phyloP scores from a whole-genome alignment of 768 basidiomycete species.

The Chalciporus chontae region DNA sequence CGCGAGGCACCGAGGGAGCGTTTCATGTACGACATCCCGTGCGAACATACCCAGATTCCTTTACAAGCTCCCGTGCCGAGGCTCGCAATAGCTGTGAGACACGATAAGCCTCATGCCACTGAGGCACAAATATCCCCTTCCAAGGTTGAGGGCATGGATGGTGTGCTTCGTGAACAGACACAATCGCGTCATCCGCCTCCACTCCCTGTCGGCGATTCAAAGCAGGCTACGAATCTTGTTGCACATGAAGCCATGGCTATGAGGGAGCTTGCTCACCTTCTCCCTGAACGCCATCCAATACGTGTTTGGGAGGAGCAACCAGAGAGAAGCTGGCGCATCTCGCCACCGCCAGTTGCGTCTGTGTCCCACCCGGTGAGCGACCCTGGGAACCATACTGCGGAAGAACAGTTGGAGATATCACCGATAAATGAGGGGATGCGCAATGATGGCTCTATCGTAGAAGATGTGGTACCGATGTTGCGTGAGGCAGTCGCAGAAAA shows the following conservation, averaged over 20 bases:
- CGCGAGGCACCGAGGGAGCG: conserved; percentile 18
- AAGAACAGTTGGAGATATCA: background rate
- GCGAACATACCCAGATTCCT: conserved; percentile 1
- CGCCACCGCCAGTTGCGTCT: conserved; percentile 3
- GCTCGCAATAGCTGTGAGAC: background rate
- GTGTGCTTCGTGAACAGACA: conserved; percentile 1
- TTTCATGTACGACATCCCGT: conserved; percentile 6
- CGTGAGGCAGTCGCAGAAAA: conserved; percentile 3
- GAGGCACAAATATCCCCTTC: background rate
- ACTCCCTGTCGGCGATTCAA: background rate
- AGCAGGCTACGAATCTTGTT: background rate
- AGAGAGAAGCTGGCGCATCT: conserved; percentile 12
- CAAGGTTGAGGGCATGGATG: conserved; percentile 6
- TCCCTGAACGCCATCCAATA: conserved; percentile 19
- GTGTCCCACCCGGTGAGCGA: background rate
- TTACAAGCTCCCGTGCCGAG: conserved; percentile 5
- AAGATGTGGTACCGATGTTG: background rate
- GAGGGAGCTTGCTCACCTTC: background rate
- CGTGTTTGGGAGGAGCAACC: conserved; percentile 28
- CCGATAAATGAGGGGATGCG: background rate
- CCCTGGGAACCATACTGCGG: background rate
- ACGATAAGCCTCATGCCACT: conserved; percentile 4
- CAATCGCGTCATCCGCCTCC: conserved; percentile 6
- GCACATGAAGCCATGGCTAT: background rate
- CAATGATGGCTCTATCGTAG: background rate